Base-by-base conservation (phyloP, 2,329 filamentous ascomycete genomes). In the Colletotrichum liriopes region DNA sequence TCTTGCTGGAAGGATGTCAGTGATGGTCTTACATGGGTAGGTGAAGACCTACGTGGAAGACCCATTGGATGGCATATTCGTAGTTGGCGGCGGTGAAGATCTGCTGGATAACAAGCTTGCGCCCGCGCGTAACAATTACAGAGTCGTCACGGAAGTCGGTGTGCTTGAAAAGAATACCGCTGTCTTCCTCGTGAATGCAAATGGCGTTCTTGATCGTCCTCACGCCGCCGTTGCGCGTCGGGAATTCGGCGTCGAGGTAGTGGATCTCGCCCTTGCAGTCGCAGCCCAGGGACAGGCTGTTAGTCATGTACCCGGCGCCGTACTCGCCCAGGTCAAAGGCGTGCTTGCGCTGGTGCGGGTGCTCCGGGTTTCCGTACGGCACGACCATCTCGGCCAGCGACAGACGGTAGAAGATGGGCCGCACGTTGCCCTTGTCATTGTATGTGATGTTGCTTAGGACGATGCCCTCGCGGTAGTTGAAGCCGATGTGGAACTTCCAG, bases 61-160 rank as follows among this genome's bases (percentile, higher is more conserved):
- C 92, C 94, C 94, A 97, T 75, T 86, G 86, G 37, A 87, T 82
- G 2, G 86, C 86, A 83, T 98, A 98, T 81, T 98, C 95, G 83
- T 98, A 98, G 85, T 98, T 98, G 35, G 95, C 95, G 0, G 95
- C 95, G 0, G 95, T 98, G 84, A 98, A 98, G 79, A 98, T 93
- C 77, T 98, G 95, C 75, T 94, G 95, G 75, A 98, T 88, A 79
- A 98, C 88, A 70, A 98, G 89, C 80, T 96, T 97, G 65, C 94
- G 91, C 1, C 92, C 94, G 35, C 95, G 92, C 0, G 95, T 98
- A 5, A 97, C 93, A 12, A 96, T 94, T 66, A 92, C 90, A 0
- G 93, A 96, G 54, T 96, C 93, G 79, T 98, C 95, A 47, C 95
- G 90, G 89, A 98, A 98, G 82, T 98, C 95, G 20, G 91, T 95